These are phyloP conservation scores for Dryas drummondii DNA, from an alignment of 306 rosid species.

Conservation along the genomic window DNA sequence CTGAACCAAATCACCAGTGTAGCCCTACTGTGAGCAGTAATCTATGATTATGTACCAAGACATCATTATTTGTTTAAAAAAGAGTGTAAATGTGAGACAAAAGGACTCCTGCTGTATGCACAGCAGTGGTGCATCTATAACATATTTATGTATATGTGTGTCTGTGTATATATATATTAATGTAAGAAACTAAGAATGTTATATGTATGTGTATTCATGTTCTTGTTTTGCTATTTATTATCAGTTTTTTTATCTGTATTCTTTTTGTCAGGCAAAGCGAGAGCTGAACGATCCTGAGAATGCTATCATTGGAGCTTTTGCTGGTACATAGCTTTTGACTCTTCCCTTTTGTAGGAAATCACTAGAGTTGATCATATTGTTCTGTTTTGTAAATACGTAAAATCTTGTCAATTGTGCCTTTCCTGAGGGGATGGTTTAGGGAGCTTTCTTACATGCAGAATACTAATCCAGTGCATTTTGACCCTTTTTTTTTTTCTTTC, in stretches of 20 bases:
- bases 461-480: neutral
- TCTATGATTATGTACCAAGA: too few relatives aligned
- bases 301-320: constrained; percentile 93
- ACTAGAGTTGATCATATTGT: neutral
- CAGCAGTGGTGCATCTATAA: too few relatives aligned
- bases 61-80: too few relatives aligned
- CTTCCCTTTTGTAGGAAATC: neutral
- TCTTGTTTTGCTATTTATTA: constrained; percentile 24
- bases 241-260: constrained; percentile 25
- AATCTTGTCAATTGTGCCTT: neutral
- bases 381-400: neutral
- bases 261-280: constrained; percentile 64
- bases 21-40: too few relatives aligned
- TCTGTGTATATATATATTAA: too few relatives aligned
- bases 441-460: neutral
- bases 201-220: neutral
- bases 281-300: constrained; percentile 85
- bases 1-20: too few relatives aligned
- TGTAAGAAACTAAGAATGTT: neutral
- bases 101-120: too few relatives aligned
- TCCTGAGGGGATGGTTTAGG: neutral
- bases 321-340: constrained; percentile 50
- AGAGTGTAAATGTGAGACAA: too few relatives aligned
- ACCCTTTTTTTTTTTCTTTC: neutral
- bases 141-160: too few relatives aligned